Conservation (phyloP, 2,329 filamentous ascomycete species). For the Penicillium janthinellum region DNA sequence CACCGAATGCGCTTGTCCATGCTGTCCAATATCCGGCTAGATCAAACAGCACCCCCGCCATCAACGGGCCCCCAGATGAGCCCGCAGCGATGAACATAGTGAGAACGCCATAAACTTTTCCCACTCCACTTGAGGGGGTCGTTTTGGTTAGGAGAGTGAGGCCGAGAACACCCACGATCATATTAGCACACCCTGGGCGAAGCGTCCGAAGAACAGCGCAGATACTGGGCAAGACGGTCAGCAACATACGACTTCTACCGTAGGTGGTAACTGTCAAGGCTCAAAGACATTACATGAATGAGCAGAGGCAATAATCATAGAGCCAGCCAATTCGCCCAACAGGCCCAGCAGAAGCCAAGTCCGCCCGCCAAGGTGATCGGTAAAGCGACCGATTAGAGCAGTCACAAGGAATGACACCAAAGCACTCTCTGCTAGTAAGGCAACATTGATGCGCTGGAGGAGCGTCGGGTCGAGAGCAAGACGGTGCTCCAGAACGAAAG, state of each 20-base stretch:
- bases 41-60: slow-evolving; percentile 32
- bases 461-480: neutral
- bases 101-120: slow-evolving; percentile 19
- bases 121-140: neutral
- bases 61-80: slow-evolving; percentile 30
- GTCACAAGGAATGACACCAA: neutral
- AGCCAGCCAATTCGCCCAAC: neutral
- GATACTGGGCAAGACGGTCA: neutral
- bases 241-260: neutral
- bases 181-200: neutral
- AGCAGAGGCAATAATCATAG: neutral
- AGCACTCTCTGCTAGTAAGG: neutral
- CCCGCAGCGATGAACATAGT: slow-evolving; percentile 30
- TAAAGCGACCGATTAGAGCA: neutral
- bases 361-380: neutral
- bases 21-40: slow-evolving; percentile 33
- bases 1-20: slow-evolving; percentile 31
- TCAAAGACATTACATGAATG: neutral
- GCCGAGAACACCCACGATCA: neutral
- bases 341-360: neutral
- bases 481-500: neutral
- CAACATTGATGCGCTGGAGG: neutral
- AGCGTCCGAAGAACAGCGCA: neutral
- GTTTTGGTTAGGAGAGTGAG: neutral
- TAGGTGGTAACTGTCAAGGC: too few relatives aligned